These are phyloP conservation scores for Penicillium lagena DNA, from an alignment of 495 filamentous ascomycete species.

Conservation along the genomic window DNA sequence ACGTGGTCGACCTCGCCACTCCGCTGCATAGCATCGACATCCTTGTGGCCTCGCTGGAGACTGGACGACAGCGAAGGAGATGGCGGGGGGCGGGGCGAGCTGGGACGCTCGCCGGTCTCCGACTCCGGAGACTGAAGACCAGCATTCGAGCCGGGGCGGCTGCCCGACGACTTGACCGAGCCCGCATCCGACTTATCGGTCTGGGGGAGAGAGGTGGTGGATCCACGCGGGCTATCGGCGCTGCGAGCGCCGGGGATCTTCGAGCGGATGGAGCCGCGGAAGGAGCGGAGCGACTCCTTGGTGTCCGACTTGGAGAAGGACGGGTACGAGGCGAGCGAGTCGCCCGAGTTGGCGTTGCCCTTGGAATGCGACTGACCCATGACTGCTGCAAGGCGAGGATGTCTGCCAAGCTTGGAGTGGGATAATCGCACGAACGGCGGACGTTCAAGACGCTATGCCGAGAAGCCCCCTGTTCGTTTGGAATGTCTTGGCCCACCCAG, in stretches of 20 bases:
- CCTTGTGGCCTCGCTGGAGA: conserved; percentile 67
- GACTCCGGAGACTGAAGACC: conserved; percentile 30
- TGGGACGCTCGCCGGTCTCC: conserved; percentile 30
- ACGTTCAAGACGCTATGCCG: conserved; percentile 19
- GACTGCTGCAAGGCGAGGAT: conserved; percentile 26
- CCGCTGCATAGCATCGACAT: conserved; percentile 73
- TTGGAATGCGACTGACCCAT: conserved; percentile 97
- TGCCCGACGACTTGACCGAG: conserved; percentile 62
- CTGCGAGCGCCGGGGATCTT: conserved; percentile 65
- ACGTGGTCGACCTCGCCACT: conserved; percentile 91
- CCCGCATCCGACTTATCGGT: conserved; percentile 69
- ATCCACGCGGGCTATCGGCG: conserved; percentile 69
- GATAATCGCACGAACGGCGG: conserved; percentile 20
- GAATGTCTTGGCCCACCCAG: conserved; percentile 32
- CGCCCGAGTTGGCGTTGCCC: conserved; percentile 49
- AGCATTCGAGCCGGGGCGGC: conserved; percentile 38
- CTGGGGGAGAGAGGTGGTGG: conserved; percentile 54
- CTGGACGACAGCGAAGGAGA: conserved; percentile 81
- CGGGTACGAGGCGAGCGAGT: conserved; percentile 70
- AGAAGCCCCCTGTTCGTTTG: conserved; percentile 21
- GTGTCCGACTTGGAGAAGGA: conserved; percentile 94
- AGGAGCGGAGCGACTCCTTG: conserved; percentile 84
- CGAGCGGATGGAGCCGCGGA: conserved; percentile 65
- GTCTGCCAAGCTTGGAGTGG: conserved; percentile 27
- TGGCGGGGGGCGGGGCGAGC: conserved; percentile 70